These are phyloP conservation scores for Brasilioporus rufonigricans DNA, from an alignment of 768 basidiomycete genomes.

Conservation along the genomic window DNA sequence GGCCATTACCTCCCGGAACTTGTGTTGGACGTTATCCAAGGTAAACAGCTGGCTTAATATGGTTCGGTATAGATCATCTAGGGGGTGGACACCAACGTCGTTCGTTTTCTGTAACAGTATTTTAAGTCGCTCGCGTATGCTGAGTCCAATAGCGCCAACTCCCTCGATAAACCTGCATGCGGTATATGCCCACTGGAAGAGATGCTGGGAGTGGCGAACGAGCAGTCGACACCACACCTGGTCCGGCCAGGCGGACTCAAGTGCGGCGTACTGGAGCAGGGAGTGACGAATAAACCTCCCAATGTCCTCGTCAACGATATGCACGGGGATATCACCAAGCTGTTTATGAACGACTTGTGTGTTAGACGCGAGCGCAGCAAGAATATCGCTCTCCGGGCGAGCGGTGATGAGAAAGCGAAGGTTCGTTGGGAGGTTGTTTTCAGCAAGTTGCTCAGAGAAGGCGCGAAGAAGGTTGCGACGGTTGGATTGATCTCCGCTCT, in stretches of 20 bases:
- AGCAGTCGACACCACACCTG: constrained; percentile 22
- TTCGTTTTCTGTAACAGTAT: constrained; percentile 7
- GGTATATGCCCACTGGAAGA: constrained; percentile 35
- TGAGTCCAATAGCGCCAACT: constrained; percentile 13
- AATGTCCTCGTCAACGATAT: constrained; percentile 16
- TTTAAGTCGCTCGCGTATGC: constrained; percentile 10
- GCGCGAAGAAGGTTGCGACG: constrained; percentile 23
- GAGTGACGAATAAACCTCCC: constrained; percentile 16
- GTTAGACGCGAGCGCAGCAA: constrained; percentile 2
- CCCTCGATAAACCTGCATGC: constrained; percentile 29
- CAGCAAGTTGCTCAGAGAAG: constrained; percentile 14
- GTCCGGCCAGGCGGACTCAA: constrained; percentile 19
- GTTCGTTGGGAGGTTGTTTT: too few species aligned
- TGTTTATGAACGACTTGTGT: constrained; percentile 12
- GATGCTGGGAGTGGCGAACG: constrained; percentile 25
- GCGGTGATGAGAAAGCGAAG: too few species aligned
- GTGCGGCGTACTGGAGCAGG: constrained; percentile 3
- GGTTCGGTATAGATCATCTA: constrained; percentile 22
- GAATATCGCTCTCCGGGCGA: too few species aligned
- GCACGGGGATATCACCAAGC: constrained; percentile 10
- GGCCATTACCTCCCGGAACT: constrained; percentile 23
- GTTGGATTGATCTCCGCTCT: constrained; percentile 18
- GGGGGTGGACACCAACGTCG: constrained; percentile 1
- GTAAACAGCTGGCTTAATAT: constrained; percentile 17
- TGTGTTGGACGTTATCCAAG: background rate